Base-by-base conservation (phyloP, 1,139 yeast genomes). In the Diutina ranongensis region DNA sequence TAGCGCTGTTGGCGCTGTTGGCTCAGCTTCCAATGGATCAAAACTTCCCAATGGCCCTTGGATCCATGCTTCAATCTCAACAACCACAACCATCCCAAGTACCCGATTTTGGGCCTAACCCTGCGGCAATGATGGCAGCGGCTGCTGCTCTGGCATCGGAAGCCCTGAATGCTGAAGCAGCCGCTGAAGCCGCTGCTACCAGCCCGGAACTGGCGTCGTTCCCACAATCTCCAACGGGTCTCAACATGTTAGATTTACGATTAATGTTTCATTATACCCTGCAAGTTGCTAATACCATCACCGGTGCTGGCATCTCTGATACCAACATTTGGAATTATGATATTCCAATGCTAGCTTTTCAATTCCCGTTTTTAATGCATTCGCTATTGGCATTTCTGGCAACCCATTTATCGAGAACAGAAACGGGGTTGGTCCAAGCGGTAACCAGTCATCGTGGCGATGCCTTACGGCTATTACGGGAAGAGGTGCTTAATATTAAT, bases 281-380 rank as follows among this genome's bases (percentile, higher is more conserved):
- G 0, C 80, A 76, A 40, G 96, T 88, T 1, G 83, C 95, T 62
- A 79, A 80, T 44, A 85, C 97, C 1, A 86, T 89, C 45, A 84
- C 95, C 0, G 86, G 83, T 1, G 94, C 96, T 1, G 96, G 96
- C 1, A 86, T 88, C 34, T 82, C 94, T 18, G 94, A 84, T 53
- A 80, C 85, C 32, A 77, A 82, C 52, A 83, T 89, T 34, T 89
- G 97, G 97, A 78, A 80, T 47, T 77, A 76, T 46, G 94, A 86
- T 54, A 86, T 89, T 16, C 96, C 97, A 1, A 77, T 80, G 68
- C 67, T 89, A 50, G 95, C 97, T 8, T 87, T 89, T 62, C 78
- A 83, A 49, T 82, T 82, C 60, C 95, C 96, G 16, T 88, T 86
- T 55, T 67, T 89, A 52, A 88, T 89, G 97, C 97, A 89, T 61